Evolutionary conservation across 2,329 filamentous ascomycete genomes (phyloP).

Genomic region (Cadophora malorum): DNA sequence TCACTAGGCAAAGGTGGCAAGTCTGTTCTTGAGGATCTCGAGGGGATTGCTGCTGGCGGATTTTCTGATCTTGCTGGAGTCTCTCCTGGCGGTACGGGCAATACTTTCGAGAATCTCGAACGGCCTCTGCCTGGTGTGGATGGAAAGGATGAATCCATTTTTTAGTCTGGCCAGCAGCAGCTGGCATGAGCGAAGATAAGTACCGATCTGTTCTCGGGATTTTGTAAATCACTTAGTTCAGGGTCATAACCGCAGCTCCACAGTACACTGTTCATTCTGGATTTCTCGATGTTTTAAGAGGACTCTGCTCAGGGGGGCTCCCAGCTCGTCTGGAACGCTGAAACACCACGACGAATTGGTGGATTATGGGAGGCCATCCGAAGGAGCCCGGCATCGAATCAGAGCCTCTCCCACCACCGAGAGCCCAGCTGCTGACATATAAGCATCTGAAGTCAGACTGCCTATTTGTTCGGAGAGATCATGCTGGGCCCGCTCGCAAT

Average conservation of each 20-base stretch:
- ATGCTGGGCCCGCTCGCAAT: neutral
- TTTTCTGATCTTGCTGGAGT: slow-evolving; percentile 9
- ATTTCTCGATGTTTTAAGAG: slow-evolving; percentile 22
- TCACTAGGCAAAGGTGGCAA: slow-evolving; percentile 37
- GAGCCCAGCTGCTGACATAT: slow-evolving; percentile 22
- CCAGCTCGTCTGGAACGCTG: slow-evolving; percentile 16
- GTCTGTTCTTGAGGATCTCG: slow-evolving; percentile 31
- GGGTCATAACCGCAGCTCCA: slow-evolving; percentile 5
- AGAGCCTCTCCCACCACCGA: slow-evolving; percentile 14
- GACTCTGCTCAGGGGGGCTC: slow-evolving; percentile 16
- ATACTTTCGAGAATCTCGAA: slow-evolving; percentile 40
- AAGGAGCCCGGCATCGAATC: slow-evolving; percentile 27
- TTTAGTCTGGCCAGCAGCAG: neutral
- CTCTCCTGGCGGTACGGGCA: slow-evolving; percentile 34
- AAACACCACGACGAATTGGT: slow-evolving; percentile 26
- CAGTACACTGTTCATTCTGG: slow-evolving; percentile 21
- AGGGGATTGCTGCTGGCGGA: slow-evolving; percentile 19
- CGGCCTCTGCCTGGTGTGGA: slow-evolving; percentile 36
- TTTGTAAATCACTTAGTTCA: slow-evolving; percentile 13
- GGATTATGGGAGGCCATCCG: slow-evolving; percentile 20
- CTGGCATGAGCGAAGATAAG: slow-evolving; percentile 15
- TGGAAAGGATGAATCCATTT: slow-evolving; percentile 27
- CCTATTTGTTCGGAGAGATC: slow-evolving; percentile 27
- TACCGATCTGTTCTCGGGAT: slow-evolving; percentile 1
- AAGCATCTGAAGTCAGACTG: slow-evolving; percentile 29